Percentiles rank a stretch among this genome's conserved stretches.
Evolutionary conservation across 2,329 filamentous ascomycete genomes (phyloP).

Genomic region (Aspergillus candidus): DNA sequence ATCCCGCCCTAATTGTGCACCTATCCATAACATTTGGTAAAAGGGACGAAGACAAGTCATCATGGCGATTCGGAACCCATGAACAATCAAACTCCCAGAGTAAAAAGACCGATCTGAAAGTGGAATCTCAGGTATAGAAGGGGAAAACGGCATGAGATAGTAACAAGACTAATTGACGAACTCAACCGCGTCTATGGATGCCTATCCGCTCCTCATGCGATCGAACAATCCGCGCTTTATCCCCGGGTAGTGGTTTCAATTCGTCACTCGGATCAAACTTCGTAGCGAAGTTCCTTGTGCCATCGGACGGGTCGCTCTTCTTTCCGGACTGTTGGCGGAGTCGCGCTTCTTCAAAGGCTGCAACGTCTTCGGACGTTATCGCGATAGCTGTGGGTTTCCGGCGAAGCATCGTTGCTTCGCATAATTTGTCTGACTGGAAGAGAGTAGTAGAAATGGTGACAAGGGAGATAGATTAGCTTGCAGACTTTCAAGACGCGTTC

Average conservation of each 20-base stretch:
- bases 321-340: slow-evolving; percentile 25
- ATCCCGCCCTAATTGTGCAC: no score
- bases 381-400: slow-evolving; percentile 48
- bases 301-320: slow-evolving; percentile 19
- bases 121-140: neutral
- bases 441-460: neutral
- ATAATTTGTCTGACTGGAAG: no score
- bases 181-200: slow-evolving; percentile 21
- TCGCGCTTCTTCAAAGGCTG: slow-evolving; percentile 41
- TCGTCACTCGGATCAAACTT: slow-evolving; percentile 45
- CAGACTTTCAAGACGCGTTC: neutral
- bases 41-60: no score
- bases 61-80: no score
- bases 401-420: slow-evolving; percentile 40
- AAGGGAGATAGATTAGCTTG: neutral
- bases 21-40: no score
- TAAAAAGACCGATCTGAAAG: no score
- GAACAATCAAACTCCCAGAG: no score
- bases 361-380: slow-evolving; percentile 44
- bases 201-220: slow-evolving; percentile 43
- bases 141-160: neutral
- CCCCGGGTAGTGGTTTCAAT: slow-evolving; percentile 45
- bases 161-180: neutral
- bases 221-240: slow-evolving; percentile 44
- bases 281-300: slow-evolving; percentile 18